These are phyloP conservation scores for Linum trigynum DNA, from an alignment of 345 rosid species.

Conservation along the genomic window DNA sequence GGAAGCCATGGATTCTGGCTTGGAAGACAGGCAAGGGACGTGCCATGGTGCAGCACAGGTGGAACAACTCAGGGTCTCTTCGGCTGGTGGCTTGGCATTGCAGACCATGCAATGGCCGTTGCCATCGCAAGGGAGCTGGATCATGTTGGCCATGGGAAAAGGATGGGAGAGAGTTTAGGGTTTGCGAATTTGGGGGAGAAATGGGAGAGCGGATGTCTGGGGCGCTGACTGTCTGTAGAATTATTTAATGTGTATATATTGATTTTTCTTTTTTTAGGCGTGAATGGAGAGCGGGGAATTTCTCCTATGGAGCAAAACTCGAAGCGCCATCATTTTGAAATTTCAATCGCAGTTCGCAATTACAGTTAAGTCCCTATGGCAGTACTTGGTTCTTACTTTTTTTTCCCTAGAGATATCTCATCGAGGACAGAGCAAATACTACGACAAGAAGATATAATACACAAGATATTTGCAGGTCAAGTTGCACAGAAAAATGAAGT, in stretches of 20 bases:
- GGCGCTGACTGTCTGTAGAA: neutral
- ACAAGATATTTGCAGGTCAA: neutral
- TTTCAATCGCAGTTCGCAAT: neutral
- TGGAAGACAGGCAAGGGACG: slow-evolving; percentile 37
- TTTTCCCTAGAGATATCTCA: too few relatives aligned
- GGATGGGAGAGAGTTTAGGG: neutral
- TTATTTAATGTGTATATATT: neutral
- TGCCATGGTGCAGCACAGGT: slow-evolving; percentile 76
- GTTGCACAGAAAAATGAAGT: too few relatives aligned
- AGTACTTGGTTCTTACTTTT: neutral
- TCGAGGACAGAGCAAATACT: too few relatives aligned
- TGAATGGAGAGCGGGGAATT: neutral
- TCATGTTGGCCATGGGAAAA: slow-evolving; percentile 28
- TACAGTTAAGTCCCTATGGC: neutral
- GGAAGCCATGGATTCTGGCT: slow-evolving; percentile 36
- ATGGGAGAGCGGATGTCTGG: neutral
- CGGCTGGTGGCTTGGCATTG: slow-evolving; percentile 27
- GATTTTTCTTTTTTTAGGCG: neutral
- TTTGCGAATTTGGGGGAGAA: too few relatives aligned
- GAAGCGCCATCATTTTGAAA: neutral
- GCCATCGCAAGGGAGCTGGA: slow-evolving; percentile 57
- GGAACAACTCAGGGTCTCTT: slow-evolving; percentile 44
- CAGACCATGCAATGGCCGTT: slow-evolving; percentile 68
- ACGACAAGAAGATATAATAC: too few relatives aligned
- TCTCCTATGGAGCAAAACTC: neutral